These are phyloP conservation scores for Fusarium scirpi DNA, from an alignment of 2,329 filamentous ascomycete genomes.

Conservation along the genomic window DNA sequence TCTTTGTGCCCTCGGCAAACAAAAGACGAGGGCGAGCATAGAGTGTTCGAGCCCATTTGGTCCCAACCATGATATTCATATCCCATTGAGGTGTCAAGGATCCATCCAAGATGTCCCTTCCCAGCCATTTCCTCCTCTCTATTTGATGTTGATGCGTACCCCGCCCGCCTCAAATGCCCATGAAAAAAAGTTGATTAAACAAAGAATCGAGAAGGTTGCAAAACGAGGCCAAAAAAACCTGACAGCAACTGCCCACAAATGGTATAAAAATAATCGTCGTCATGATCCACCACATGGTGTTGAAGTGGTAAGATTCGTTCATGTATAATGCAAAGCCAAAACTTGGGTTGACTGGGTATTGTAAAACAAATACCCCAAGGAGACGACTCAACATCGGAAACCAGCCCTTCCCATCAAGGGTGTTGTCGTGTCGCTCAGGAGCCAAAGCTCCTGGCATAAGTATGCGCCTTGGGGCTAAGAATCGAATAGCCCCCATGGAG, in stretches of 20 bases:
- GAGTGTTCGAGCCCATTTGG: constrained; percentile 29
- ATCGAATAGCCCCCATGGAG: constrained; percentile 40
- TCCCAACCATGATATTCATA: constrained; percentile 42
- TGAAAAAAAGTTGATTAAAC: constrained; percentile 45
- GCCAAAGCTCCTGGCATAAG: constrained; percentile 34
- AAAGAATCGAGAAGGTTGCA: constrained; percentile 48
- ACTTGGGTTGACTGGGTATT: constrained; percentile 44
- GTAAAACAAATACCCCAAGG: constrained; percentile 44
- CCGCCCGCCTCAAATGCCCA: constrained; percentile 32
- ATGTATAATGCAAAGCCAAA: constrained; percentile 44
- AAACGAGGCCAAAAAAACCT: constrained; percentile 30
- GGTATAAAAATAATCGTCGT: constrained; percentile 34
- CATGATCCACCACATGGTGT: constrained; percentile 43
- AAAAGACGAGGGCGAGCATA: constrained; percentile 35
- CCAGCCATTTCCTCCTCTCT: constrained; percentile 37
- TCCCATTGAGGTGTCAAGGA: constrained; percentile 28
- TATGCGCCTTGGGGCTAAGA: constrained; percentile 38
- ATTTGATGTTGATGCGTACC: constrained; percentile 30
- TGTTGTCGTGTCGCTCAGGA: constrained; percentile 43
- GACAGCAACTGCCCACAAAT: constrained; percentile 34
- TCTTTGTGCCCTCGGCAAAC: constrained; percentile 39
- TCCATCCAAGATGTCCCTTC: constrained; percentile 31
- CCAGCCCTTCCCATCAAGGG: constrained; percentile 47
- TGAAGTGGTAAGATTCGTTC: constrained; percentile 46
- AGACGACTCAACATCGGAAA: constrained; percentile 46